A percentile compares a stretch with the other conserved stretches of the same genome.
phyloP scores from a whole-genome alignment of 2,329 filamentous ascomycete species.

The Diplodia corticola region DNA sequence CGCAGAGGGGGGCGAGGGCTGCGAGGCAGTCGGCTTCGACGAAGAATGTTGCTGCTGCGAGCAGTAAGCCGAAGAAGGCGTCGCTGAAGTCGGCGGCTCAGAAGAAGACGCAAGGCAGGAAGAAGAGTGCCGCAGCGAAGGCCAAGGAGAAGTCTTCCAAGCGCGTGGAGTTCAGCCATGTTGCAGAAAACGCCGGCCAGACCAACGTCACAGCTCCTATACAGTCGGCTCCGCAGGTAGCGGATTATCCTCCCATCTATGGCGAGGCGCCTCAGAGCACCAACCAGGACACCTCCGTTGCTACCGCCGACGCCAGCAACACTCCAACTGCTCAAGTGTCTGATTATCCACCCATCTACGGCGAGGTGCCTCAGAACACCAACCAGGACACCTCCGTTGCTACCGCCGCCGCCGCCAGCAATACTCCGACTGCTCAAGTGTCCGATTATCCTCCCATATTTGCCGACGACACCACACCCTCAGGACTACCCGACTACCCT shows the following conservation, averaged over 20 bases:
- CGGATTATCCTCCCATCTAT: not conserved
- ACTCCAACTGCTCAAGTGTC: not conserved
- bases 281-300: not conserved
- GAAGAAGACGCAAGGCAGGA: not conserved
- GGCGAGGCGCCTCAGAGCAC: not conserved
- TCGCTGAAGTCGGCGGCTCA: not conserved
- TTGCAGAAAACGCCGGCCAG: too few relatives aligned
- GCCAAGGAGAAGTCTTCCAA: not conserved
- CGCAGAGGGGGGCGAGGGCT: not conserved
- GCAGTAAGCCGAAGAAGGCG: not conserved
- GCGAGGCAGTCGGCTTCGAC: not conserved
- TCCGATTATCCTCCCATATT: not conserved
- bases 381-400: not conserved
- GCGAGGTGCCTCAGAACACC: not conserved
- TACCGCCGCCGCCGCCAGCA: not conserved
- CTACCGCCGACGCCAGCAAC: not conserved
- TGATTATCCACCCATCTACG: not conserved
- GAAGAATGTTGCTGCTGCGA: not conserved
- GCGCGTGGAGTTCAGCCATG: not conserved
- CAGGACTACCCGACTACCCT: not conserved
- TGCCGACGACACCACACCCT: not conserved
- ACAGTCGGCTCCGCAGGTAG: not conserved
- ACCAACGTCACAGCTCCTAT: not conserved
- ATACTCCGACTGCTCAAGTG: not conserved
- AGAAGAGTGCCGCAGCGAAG: not conserved